Conservation (phyloP, 306 rosid genomes). For the Sicyos edulis region DNA sequence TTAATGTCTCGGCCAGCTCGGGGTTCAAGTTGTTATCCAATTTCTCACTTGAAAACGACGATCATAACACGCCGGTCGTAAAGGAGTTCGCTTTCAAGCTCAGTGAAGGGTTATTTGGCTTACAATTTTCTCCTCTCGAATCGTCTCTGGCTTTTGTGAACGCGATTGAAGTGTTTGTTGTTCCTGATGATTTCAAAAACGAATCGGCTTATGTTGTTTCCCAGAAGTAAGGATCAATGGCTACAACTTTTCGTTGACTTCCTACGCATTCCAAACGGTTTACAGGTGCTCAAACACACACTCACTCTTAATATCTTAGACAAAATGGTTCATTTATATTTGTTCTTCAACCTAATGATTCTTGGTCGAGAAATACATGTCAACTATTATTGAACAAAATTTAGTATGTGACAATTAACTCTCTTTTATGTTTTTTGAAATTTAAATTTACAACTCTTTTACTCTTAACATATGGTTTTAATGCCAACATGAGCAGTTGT, state of each 20-base stretch:
- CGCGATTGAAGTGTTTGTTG: constrained; percentile 18
- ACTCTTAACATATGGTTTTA: no score
- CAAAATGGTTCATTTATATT: no score
- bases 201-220: background rate
- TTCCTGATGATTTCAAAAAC: background rate
- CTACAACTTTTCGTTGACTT: background rate
- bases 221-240: background rate
- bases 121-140: background rate
- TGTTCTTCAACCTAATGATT: no score
- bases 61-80: background rate
- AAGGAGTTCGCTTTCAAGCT: constrained; percentile 6
- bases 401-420: no score
- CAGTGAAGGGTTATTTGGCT: background rate
- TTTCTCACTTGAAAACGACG: background rate
- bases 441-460: no score
- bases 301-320: no score
- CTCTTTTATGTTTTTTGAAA: no score
- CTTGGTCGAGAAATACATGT: no score
- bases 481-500: no score
- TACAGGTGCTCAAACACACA: constrained; percentile 16
- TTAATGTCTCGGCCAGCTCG: background rate
- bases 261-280: background rate
- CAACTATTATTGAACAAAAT: no score
- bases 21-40: constrained; percentile 11
- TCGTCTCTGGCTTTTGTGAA: constrained; percentile 23